Base-by-base conservation (phyloP, 73 alveolate species). In the Effrenium voratum region DNA sequence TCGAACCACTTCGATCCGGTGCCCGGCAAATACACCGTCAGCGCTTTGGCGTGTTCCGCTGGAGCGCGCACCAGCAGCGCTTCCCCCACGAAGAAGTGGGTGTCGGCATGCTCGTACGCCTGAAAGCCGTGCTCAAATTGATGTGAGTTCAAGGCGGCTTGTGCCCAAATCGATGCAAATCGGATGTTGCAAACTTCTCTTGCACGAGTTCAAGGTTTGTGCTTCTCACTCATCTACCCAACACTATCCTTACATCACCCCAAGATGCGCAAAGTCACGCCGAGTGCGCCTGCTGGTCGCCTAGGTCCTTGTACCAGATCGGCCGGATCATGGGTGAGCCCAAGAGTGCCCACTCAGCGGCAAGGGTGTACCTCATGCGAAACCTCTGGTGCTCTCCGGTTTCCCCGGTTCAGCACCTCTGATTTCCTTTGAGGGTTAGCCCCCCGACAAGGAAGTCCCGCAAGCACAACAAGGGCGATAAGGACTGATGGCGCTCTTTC, bases 281-380 rank as follows among this genome's bases (percentile, higher is more conserved):
- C 57, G 26, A 1, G 38, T 6, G 50, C 46, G 36, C 80, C 76
- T 34, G 60, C 1, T 44, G 19, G 40, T 85, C 94, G 30, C 57
- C 57, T 50, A 66, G 72, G 75, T 88, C 96, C 34, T 63, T 49
- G 57, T 88, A 88, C 96, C 96, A 88, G 38, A 88, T 63, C 68
- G 96, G 96, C 34, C 96, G 45, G 46, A 88, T 43, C 86, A 88
- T 88, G 52, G 96, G 96, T 5, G 63, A 22, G 46, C 84, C 96
- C 16, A 68, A 30, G 41, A 88, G 38, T 34, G 96, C 85, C 96
- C 96, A 88, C 85, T 88, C 96, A 12, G 96, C 96, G 8, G 83
- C 68, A 38, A 88, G 55, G 57, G 96, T 88, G 85, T 88, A 88
- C 96, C 95, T 83, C 79, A 36, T 47, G 66, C 45, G n/a, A n/a